Conservation (phyloP, 2,329 filamentous ascomycete species). For the Scedosporium minutisporum region DNA sequence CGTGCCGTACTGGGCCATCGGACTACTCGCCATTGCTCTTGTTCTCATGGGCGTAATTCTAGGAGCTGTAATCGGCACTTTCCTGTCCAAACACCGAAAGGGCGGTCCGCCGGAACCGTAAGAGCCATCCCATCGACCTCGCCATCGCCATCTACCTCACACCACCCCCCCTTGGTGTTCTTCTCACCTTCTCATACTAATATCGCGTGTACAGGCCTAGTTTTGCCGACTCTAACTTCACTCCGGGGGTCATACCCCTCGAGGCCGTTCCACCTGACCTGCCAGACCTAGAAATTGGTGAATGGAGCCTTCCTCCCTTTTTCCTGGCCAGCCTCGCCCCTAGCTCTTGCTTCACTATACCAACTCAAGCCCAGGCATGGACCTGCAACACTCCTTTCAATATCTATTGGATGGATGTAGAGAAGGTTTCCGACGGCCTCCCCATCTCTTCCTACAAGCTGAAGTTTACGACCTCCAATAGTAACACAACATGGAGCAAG, state of each 20-base stretch:
- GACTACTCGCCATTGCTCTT: conserved; percentile 36
- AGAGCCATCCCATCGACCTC: not conserved
- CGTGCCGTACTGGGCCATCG: conserved; percentile 53
- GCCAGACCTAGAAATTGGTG: conserved; percentile 42
- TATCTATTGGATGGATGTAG: conserved; percentile 34
- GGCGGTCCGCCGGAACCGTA: conserved; percentile 5
- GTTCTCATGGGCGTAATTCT: conserved; percentile 45
- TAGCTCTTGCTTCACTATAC: conserved; percentile 47
- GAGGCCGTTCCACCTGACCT: conserved; percentile 40
- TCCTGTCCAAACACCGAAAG: conserved; percentile 25
- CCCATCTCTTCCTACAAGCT: conserved; percentile 30
- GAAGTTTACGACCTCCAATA: conserved; percentile 26
- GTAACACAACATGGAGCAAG: conserved; percentile 20
- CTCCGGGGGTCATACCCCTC: conserved; percentile 32
- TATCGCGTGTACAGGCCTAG: not conserved
- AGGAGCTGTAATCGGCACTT: conserved; percentile 44
- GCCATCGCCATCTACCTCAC: too few species aligned
- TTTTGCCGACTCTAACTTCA: conserved; percentile 3
- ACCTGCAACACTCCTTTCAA: conserved; percentile 45
- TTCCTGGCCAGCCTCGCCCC: conserved; percentile 35
- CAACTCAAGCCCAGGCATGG: conserved; percentile 49
- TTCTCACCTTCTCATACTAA: not conserved
- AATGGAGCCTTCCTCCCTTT: conserved; percentile 45
- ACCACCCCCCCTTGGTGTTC: not conserved
- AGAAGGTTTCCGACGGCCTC: conserved; percentile 15